Evolutionary conservation across 1,284 basidiomycete genomes (phyloP).

Genomic region (Ustilago loliicola): DNA sequence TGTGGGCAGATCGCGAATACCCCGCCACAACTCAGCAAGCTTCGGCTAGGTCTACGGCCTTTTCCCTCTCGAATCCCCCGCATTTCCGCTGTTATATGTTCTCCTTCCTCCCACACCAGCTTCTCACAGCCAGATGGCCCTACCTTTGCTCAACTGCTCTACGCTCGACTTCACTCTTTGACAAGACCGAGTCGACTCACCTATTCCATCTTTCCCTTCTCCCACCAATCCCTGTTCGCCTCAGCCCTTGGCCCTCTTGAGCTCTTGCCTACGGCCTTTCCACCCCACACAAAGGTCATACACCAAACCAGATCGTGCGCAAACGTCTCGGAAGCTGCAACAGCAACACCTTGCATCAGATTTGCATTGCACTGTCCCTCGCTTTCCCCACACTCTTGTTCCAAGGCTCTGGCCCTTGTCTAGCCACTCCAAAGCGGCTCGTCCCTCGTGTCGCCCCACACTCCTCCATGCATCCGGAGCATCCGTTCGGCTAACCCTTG

Average conservation of each 20-base stretch:
- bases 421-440: too few species aligned
- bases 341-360: slow-evolving; percentile 1
- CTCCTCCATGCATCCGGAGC: background rate
- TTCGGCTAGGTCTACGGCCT: background rate
- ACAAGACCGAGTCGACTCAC: too few species aligned
- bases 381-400: slow-evolving; percentile 1
- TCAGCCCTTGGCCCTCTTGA: background rate
- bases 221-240: background rate
- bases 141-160: too few species aligned
- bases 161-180: too few species aligned
- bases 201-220: background rate
- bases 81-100: too few species aligned
- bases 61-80: background rate
- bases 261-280: background rate
- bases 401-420: background rate
- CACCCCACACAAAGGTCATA: background rate
- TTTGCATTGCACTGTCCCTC: background rate
- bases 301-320: background rate
- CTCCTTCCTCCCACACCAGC: too few species aligned
- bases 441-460: background rate
- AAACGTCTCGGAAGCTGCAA: background rate
- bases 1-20: background rate
- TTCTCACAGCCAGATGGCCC: too few species aligned
- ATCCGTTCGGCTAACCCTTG: background rate
- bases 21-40: background rate